A percentile compares a stretch with the other conserved stretches of the same genome.
Evolutionary conservation across 495 filamentous ascomycete genomes (phyloP).

Genomic region (Penicillium taxi): DNA sequence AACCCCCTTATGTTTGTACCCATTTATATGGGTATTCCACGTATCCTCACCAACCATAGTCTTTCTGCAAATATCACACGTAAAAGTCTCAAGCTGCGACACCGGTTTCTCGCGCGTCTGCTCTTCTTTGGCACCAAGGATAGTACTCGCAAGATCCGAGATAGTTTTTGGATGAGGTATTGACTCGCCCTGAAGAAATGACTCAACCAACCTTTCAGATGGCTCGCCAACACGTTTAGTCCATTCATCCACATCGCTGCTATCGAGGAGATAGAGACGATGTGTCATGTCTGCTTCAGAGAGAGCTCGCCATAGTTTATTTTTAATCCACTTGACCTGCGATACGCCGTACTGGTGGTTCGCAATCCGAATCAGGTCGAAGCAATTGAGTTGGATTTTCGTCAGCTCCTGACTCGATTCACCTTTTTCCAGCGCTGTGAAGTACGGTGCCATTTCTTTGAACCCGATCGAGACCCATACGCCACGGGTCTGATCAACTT

Average conservation of each 20-base stretch:
- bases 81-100: slow-evolving; percentile 30
- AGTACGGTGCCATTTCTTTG: slow-evolving; percentile 74
- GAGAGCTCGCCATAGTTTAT: slow-evolving; percentile 64
- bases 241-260: slow-evolving; percentile 54
- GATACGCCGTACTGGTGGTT: slow-evolving; percentile 81
- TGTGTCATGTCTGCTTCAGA: slow-evolving; percentile 40
- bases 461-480: slow-evolving; percentile 97
- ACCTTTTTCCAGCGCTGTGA: slow-evolving; percentile 42
- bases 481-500: slow-evolving; percentile 63
- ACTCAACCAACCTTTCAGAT: slow-evolving; percentile 51
- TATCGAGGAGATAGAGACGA: slow-evolving; percentile 67
- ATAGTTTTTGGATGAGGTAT: slow-evolving; percentile 55
- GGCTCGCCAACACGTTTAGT: slow-evolving; percentile 50
- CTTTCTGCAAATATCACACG: slow-evolving; percentile 66
- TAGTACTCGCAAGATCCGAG: slow-evolving; percentile 49
- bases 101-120: slow-evolving; percentile 33
- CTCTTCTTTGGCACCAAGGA: slow-evolving; percentile 46
- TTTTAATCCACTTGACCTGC: slow-evolving; percentile 80
- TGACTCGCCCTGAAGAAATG: slow-evolving; percentile 48
- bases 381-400: slow-evolving; percentile 31
- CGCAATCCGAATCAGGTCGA: slow-evolving; percentile 61
- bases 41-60: slow-evolving; percentile 60
- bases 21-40: slow-evolving; percentile 68
- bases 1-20: slow-evolving; percentile 50
- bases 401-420: slow-evolving; percentile 32